phyloP scores from a whole-genome alignment of 2,329 filamentous ascomycete genomes.

The Diaporthe ampelina region DNA sequence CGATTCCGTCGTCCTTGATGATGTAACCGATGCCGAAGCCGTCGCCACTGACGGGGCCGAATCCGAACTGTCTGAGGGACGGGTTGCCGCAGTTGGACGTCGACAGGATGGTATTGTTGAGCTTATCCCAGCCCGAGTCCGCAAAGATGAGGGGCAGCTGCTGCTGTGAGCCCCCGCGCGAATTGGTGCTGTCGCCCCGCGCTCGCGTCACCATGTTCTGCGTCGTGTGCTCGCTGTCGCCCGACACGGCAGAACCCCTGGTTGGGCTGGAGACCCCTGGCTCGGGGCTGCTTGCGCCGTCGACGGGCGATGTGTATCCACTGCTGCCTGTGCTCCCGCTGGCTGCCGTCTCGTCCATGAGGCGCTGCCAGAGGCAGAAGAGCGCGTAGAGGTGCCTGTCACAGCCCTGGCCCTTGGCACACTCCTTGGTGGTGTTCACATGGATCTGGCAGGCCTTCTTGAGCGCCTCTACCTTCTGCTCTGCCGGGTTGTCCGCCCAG shows the following conservation, averaged over 20 bases:
- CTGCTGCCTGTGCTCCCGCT: conserved; percentile 67
- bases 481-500: conserved; percentile 89
- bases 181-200: conserved; percentile 69
- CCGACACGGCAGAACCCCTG: conserved; percentile 63
- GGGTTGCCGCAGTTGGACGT: conserved; percentile 99
- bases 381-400: conserved; percentile 95
- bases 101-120: conserved; percentile 94
- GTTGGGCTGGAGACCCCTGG: conserved; percentile 68
- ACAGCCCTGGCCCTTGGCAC: conserved; percentile 90
- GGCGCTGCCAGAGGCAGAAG: conserved; percentile 94
- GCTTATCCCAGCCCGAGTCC: conserved; percentile 91
- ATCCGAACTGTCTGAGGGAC: conserved; percentile 93
- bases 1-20: conserved; percentile 93
- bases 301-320: conserved; percentile 74
- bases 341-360: conserved; percentile 79
- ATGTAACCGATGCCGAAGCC: conserved; percentile 99
- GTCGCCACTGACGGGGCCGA: conserved; percentile 92
- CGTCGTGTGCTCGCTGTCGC: conserved; percentile 50
- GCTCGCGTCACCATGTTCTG: conserved; percentile 54
- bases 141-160: conserved; percentile 84
- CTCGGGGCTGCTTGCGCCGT: conserved; percentile 59
- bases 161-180: conserved; percentile 54
- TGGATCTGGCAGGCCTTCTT: conserved; percentile 88
- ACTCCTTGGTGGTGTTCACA: conserved; percentile 82
- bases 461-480: conserved; percentile 88